Base-by-base conservation (phyloP, 306 rosid genomes). In the Glycyrrhiza uralensis region DNA sequence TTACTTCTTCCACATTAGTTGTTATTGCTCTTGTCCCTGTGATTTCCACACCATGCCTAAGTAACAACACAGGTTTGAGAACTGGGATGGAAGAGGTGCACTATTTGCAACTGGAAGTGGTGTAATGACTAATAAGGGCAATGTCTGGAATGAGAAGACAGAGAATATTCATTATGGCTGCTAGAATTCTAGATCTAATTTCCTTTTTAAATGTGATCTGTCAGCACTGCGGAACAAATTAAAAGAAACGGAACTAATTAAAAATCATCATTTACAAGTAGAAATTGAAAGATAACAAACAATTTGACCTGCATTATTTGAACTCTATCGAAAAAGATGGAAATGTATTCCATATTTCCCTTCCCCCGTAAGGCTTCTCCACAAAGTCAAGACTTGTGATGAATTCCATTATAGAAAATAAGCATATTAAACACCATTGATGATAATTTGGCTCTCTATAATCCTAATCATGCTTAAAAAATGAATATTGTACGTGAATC, bases 181-280 rank as follows among this genome's bases (percentile, higher is more conserved):
- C 80, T 87, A 87, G 84, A 94, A 94, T 72, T 94, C 99, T 36
- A 94, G 89, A 81, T 94, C 99, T 84, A 91, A 74, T 76, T 94
- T 94, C 76, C 99, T 86, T 79, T 94, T 94, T 35, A 91, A 83
- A 81, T 91, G 97, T 51, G 97, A 79, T 81, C 93, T 82, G 81
- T 94, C 99, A 79, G 96, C 95, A 75, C 99, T 94, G 89, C 81
- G 78, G 30, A 75, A 71, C 63, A 64, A n/a, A n/a, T n/a, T n/a
- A n/a, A 72, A 50, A 46, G 66, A 30, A 70, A 12, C 3, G 28
- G 46, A 71, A 76, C 52, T 45, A 66, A 65, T 23, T 66, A 74
- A 29, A 13, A 52, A 33, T 46, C 23, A 32, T 63, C 29, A 23
- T 68, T 65, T n/a, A 26, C 49, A 46, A 57, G 38, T 28, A 69